These are phyloP conservation scores for Mrakiaceae sp. DNA, from an alignment of 1,284 basidiomycete species.

Conservation along the genomic window DNA sequence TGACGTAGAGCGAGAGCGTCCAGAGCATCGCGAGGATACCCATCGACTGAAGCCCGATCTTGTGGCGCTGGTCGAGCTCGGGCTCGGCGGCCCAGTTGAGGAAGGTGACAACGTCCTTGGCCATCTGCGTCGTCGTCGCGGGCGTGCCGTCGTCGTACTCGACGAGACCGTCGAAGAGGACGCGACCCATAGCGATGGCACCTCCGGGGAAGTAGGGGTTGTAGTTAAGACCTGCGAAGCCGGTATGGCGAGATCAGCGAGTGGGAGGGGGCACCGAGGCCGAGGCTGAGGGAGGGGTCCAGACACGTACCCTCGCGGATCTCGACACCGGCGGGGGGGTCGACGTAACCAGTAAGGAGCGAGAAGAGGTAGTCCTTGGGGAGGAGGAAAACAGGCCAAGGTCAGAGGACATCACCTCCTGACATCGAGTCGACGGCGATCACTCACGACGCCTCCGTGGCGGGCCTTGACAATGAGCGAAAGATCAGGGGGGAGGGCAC, in stretches of 20 bases:
- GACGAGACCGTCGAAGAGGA: constrained; percentile 88
- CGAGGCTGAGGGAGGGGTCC: background rate
- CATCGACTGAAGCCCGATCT: constrained; percentile 83
- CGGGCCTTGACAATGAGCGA: constrained; percentile 97
- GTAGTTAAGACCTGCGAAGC: constrained; percentile 11
- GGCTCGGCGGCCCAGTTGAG: constrained; percentile 92
- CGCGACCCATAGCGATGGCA: constrained; percentile 96
- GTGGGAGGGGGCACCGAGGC: background rate
- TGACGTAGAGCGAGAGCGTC: constrained; percentile 73
- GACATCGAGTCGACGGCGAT: background rate
- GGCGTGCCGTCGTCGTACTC: constrained; percentile 95
- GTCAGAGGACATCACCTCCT: background rate
- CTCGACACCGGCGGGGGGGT: constrained; percentile 91
- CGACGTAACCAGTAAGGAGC: constrained; percentile 91
- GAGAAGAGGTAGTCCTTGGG: constrained; percentile 89
- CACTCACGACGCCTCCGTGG: constrained; percentile 80
- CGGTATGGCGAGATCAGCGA: constrained; percentile 13
- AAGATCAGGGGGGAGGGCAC: constrained; percentile 94
- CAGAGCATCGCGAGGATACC: constrained; percentile 78
- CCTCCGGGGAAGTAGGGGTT: constrained; percentile 79
- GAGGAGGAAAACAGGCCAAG: background rate
- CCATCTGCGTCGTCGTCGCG: constrained; percentile 97
- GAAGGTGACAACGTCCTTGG: constrained; percentile 96
- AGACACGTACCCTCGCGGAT: constrained; percentile 70
- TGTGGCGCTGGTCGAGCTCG: constrained; percentile 96